These are phyloP conservation scores for Trichosporon inkin DNA, from an alignment of 1,284 basidiomycete species.

Conservation along the genomic window DNA sequence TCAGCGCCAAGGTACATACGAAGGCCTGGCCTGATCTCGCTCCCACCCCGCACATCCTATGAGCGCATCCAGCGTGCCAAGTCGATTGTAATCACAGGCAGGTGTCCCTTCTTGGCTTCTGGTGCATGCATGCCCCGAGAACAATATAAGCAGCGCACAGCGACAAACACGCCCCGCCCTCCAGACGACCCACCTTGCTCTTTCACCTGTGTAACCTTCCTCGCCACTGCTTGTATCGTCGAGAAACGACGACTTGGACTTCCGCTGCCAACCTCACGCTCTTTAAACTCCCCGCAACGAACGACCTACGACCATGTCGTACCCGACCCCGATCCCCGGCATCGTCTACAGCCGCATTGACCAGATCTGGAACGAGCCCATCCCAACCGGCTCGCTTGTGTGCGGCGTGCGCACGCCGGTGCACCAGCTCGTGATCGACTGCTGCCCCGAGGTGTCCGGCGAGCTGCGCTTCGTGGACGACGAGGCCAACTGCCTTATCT, in stretches of 20 bases:
- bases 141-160: no score
- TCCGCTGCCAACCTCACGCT: not conserved
- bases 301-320: not conserved
- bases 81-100: no score
- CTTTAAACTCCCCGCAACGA: not conserved
- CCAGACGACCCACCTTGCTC: not conserved
- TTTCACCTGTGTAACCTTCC: not conserved
- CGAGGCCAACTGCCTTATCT: not conserved
- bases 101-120: no score
- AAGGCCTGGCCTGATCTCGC: no score
- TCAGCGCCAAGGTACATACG: no score
- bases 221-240: not conserved
- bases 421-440: not conserved
- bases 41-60: no score
- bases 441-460: slow-evolving; percentile 1
- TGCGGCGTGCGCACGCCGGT: not conserved
- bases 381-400: not conserved
- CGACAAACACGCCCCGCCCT: no score
- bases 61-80: no score
- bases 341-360: not conserved
- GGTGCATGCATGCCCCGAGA: no score
- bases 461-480: slow-evolving; percentile 4
- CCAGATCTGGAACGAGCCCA: not conserved
- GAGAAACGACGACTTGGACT: not conserved
- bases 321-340: not conserved